Conservation (phyloP, 306 rosid species). For the Quercus berberidifolia region DNA sequence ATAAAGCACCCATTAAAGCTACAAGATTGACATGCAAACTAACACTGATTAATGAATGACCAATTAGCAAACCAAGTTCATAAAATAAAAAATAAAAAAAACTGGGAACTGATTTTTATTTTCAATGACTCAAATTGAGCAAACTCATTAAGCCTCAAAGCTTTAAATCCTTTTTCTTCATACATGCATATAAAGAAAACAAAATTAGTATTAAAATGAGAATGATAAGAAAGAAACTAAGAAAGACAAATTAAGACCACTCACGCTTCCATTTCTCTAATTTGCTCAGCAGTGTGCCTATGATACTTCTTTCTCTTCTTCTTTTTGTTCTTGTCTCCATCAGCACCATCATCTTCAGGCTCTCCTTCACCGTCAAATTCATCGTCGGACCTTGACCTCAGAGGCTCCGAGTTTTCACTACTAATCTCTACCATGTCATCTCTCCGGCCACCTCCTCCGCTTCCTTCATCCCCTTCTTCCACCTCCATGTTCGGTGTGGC, state of each 20-base stretch:
- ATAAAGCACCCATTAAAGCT: conserved; percentile 9
- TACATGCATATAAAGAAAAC: too few species aligned
- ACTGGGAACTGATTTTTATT: neutral
- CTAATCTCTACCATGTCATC: conserved; percentile 74
- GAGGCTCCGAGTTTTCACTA: conserved; percentile 81
- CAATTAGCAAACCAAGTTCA: neutral
- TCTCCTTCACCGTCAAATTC: conserved; percentile 70
- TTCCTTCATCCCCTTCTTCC: conserved; percentile 86
- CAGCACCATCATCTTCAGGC: conserved; percentile 47
- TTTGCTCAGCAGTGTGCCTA: conserved; percentile 84
- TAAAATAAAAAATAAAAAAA: too few species aligned
- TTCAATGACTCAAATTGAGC: neutral
- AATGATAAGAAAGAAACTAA: neutral
- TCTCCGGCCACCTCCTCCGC: conserved; percentile 53
- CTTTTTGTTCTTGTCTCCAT: conserved; percentile 47
- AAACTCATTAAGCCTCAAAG: too few species aligned
- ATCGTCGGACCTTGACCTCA: conserved; percentile 86
- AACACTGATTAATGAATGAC: neutral
- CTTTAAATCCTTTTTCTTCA: neutral
- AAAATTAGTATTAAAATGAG: neutral
- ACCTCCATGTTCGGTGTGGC: conserved; percentile 42
- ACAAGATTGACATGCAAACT: conserved; percentile 25
- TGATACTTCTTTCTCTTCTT: conserved; percentile 95
- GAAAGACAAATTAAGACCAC: too few species aligned
- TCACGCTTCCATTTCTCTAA: conserved; percentile 94